A percentile compares a stretch with the other conserved stretches of the same genome.
Conservation (phyloP, 371 early-diverging fungal species). For the Mucor sp. region DNA sequence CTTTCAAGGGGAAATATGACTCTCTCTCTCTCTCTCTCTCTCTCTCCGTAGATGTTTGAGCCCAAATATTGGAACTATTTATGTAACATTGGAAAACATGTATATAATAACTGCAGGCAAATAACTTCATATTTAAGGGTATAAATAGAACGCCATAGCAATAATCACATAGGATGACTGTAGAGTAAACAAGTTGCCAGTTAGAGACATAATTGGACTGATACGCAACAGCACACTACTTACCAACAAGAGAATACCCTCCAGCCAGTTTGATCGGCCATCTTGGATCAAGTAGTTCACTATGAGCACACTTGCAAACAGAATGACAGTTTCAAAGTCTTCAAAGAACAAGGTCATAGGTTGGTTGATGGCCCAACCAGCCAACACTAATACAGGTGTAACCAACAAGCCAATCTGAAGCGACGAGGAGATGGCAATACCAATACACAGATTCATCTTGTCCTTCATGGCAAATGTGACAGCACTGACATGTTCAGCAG, state of each 20-base stretch:
- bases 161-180: constrained; percentile 20
- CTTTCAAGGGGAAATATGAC: neutral
- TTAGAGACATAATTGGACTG: neutral
- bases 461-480: constrained; percentile 84
- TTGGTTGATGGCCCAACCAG: constrained; percentile 84
- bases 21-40: too few relatives aligned
- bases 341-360: constrained; percentile 84
- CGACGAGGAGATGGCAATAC: constrained; percentile 86
- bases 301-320: constrained; percentile 86
- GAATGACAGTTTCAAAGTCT: constrained; percentile 78
- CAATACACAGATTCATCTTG: constrained; percentile 90
- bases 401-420: constrained; percentile 92
- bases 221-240: neutral
- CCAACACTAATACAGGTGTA: constrained; percentile 82
- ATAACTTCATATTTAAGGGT: constrained; percentile 11
- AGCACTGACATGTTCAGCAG: constrained; percentile 77
- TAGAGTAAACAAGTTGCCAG: neutral
- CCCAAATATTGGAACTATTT: neutral
- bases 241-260: constrained; percentile 75
- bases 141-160: constrained; percentile 19
- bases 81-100: neutral
- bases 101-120: neutral
- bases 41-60: neutral
- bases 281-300: constrained; percentile 82
- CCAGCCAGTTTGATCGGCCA: constrained; percentile 82